Evolutionary conservation across 202 grass and related monocot species (phyloP).

Genomic region (Dendrocalamus latiflorus): DNA sequence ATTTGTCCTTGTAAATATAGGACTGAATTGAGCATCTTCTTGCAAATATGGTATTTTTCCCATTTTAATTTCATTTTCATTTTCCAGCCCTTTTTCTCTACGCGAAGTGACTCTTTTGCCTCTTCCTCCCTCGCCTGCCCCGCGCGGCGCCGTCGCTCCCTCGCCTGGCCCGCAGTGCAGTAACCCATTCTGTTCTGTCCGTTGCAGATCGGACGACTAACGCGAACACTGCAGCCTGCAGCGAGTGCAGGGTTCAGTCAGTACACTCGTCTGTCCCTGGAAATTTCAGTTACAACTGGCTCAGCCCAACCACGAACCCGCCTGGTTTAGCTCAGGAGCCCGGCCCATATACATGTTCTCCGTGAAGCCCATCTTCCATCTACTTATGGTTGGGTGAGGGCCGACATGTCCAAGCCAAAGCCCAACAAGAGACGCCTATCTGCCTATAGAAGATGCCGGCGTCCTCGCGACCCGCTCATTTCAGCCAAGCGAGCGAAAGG

Average conservation of each 20-base stretch:
- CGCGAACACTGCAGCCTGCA: not conserved
- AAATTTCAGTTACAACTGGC: not conserved
- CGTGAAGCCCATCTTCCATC: not conserved
- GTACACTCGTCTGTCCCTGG: not conserved
- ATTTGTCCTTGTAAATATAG: no score
- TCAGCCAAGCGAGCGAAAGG: not conserved
- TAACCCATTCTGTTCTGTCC: not conserved
- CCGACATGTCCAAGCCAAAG: no score
- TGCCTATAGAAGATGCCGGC: not conserved
- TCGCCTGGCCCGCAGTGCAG: not conserved
- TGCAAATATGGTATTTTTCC: no score
- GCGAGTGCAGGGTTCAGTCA: no score
- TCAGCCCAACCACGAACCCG: not conserved
- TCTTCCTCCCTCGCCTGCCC: no score
- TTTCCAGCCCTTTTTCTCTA: no score
- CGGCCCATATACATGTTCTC: not conserved
- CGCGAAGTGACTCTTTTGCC: no score
- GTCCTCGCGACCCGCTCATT: not conserved
- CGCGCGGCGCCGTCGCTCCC: no score
- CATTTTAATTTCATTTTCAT: no score
- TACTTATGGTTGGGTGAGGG: no score
- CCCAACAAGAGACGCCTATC: not conserved
- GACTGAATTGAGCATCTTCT: no score
- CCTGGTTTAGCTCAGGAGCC: not conserved
- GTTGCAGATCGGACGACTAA: not conserved